These are phyloP conservation scores for Asparagopsis taxiformis DNA, from an alignment of 31 red algal species.

Conservation along the genomic window DNA sequence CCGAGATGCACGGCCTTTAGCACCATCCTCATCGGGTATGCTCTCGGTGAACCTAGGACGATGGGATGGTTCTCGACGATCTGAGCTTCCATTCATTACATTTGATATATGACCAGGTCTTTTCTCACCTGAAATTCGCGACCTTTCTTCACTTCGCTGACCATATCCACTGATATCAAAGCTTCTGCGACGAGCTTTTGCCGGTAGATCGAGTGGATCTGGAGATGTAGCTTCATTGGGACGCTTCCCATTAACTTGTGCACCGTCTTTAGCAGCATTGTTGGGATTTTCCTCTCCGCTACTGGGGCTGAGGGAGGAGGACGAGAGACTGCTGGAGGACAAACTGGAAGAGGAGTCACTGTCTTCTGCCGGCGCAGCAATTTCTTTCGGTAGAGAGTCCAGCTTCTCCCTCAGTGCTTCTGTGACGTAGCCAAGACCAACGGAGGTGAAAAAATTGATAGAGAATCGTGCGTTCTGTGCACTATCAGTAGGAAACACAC, in stretches of 20 bases:
- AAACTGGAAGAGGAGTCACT: conserved; percentile 16
- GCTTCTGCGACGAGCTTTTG: conserved; percentile 16
- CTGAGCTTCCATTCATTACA: no score
- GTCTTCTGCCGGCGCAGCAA: not conserved
- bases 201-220: conserved; percentile 4
- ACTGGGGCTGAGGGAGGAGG: conserved; percentile 19
- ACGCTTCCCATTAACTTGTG: not conserved
- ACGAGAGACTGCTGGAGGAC: conserved; percentile 12
- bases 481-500: conserved; percentile 69
- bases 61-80: no score
- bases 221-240: conserved; percentile 11
- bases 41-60: no score
- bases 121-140: not conserved
- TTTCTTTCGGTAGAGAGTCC: conserved; percentile 24
- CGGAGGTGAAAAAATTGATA: conserved; percentile 81
- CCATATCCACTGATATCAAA: not conserved
- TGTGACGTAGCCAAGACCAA: conserved; percentile 80
- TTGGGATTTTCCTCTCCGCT: conserved; percentile 6
- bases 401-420: conserved; percentile 54
- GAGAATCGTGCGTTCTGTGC: conserved; percentile 58
- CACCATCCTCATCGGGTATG: no score
- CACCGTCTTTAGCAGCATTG: not conserved
- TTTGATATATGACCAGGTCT: no score
- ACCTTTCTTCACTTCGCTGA: not conserved
- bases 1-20: no score